A percentile compares a stretch with the other conserved stretches of the same genome.
These are phyloP conservation scores for Fusarium sp. DNA, from an alignment of 2,329 filamentous ascomycete species.

Conservation along the genomic window DNA sequence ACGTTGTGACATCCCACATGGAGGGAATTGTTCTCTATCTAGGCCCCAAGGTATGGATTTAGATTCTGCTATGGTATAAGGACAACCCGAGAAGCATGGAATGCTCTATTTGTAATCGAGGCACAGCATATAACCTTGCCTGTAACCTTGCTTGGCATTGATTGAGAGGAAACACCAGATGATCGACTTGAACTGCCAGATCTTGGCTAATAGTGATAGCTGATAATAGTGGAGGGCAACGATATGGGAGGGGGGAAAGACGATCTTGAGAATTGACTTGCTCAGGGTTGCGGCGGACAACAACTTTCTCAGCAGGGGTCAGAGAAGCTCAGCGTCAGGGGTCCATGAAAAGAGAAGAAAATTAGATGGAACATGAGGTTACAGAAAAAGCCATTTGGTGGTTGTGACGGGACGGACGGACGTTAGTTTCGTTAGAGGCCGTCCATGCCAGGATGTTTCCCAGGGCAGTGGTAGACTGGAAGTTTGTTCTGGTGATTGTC, in stretches of 20 bases:
- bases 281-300: conserved; percentile 15
- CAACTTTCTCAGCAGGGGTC: conserved; percentile 12
- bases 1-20: conserved; percentile 32
- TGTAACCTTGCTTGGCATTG: background rate
- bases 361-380: conserved; percentile 7
- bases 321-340: conserved; percentile 12
- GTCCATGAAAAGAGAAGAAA: background rate
- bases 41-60: background rate
- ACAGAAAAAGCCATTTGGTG: conserved; percentile 4
- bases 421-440: background rate
- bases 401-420: background rate
- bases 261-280: conserved; percentile 26
- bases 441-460: conserved; percentile 13
- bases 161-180: conserved; percentile 29
- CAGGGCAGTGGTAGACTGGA: conserved; percentile 2
- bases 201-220: conserved; percentile 17
- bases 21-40: background rate
- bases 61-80: background rate
- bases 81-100: background rate
- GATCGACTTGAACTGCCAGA: conserved; percentile 33
- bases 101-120: background rate
- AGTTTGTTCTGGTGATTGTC: background rate
- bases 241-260: conserved; percentile 8
- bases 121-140: background rate
- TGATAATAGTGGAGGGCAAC: conserved; percentile 21